Base-by-base conservation (phyloP, 768 basidiomycete genomes). In the Cystobasidium onofrii region DNA sequence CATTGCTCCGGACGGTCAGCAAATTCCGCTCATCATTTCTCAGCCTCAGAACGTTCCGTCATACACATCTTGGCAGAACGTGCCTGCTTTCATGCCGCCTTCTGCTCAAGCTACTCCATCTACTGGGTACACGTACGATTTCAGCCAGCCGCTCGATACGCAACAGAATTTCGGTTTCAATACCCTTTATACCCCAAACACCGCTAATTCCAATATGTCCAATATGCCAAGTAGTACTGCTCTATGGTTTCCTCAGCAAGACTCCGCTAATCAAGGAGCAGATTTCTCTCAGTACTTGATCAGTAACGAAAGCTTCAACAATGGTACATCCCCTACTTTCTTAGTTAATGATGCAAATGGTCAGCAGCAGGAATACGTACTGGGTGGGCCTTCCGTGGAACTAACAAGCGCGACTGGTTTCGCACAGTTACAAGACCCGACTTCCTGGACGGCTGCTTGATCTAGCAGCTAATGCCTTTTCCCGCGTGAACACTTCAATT, bases 51-150 rank as follows among this genome's bases (percentile, higher is more conserved):
- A 27, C 33, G 25, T 60, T 4, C 10, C 57, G 9, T 13, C 57
- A 4, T 60, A 29, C 27, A 12, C 57, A 29, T 23, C 25, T 13
- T 60, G 25, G 29, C 57, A 60, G 33, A 27, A 15, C 20, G 57
- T 60, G 27, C 57, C 57, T 29, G 57, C 57, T 60, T 60, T 60
- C 27, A 60, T 60, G 57, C 9, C 57, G 27, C 31, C 57, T 27
- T 27, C 57, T 27, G 23, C 57, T 27, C 29, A 27, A 60, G 29
- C 25, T 12, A 60, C 57, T 27, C 57, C 57, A 27, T 60, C 57
- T 27, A 60, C 57, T 27, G 57, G 57, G 17, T 60, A 7, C 20
- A 27, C 13, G 4, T 34, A 60, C 15, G 57, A 34, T 13, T 60
- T 60, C 57, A 60, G 33, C 27, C 57, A 60, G 4, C 27, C 33